These are phyloP conservation scores for Fusarium oxysporum DNA, from an alignment of 2,329 filamentous ascomycete genomes.

Conservation along the genomic window DNA sequence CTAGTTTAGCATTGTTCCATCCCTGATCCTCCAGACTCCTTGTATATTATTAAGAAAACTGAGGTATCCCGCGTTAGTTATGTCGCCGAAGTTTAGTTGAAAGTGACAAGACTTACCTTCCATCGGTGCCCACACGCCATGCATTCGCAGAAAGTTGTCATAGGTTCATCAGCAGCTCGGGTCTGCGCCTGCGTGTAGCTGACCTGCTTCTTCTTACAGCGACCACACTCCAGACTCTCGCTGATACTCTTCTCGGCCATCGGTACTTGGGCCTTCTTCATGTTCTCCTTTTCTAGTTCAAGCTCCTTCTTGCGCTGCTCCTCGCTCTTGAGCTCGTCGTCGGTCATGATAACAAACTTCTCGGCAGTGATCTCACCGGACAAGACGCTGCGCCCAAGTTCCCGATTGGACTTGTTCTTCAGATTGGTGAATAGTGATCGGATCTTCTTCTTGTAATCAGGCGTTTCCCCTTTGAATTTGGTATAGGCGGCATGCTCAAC, in stretches of 20 bases:
- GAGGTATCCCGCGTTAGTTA: not conserved
- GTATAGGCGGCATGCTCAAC: constrained; percentile 83
- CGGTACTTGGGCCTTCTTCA: constrained; percentile 96
- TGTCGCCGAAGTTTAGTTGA: constrained; percentile 15
- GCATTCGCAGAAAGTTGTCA: constrained; percentile 81
- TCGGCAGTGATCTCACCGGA: constrained; percentile 77
- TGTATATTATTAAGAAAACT: constrained; percentile 40
- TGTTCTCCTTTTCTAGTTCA: constrained; percentile 88
- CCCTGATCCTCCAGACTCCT: not conserved
- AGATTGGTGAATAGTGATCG: constrained; percentile 94
- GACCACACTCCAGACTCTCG: constrained; percentile 87
- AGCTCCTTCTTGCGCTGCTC: constrained; percentile 82
- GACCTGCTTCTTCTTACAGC: constrained; percentile 93
- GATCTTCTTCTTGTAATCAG: constrained; percentile 87
- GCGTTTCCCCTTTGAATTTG: constrained; percentile 75
- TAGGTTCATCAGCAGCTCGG: constrained; percentile 92
- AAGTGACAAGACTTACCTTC: constrained; percentile 66
- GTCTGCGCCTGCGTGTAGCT: constrained; percentile 98
- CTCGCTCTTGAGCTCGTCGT: constrained; percentile 90
- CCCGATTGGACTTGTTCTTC: constrained; percentile 88
- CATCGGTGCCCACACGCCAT: constrained; percentile 76
- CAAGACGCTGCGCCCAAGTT: constrained; percentile 81
- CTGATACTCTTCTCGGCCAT: constrained; percentile 92
- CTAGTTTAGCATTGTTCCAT: not conserved
- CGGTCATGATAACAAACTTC: constrained; percentile 85